Percentiles rank a stretch among this genome's conserved stretches.
Evolutionary conservation across 169 alveolate species (phyloP).

Genomic region (Ichthyophthirius multifiliis): DNA sequence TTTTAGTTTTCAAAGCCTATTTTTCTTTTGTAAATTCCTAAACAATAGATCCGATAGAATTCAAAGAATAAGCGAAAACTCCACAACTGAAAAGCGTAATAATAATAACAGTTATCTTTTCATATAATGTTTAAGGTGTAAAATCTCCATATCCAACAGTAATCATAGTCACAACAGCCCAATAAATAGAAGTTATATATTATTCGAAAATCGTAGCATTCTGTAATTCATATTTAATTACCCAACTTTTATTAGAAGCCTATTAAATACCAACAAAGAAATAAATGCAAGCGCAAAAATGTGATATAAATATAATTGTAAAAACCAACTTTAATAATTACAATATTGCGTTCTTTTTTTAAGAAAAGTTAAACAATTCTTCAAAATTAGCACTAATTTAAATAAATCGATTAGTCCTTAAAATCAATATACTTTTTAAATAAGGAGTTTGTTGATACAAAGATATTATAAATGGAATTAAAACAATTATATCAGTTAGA

Average conservation of each 20-base stretch:
- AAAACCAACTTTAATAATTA: not conserved
- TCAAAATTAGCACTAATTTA: too few species aligned
- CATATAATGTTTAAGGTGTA: constrained; percentile 50
- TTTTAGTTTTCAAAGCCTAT: not conserved
- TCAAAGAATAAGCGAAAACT: constrained; percentile 73
- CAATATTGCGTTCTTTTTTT: too few species aligned
- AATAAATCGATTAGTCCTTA: too few species aligned
- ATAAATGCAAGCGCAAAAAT: not conserved
- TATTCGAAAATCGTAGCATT: not conserved
- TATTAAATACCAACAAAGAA: too few species aligned
- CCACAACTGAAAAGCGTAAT: constrained; percentile 73
- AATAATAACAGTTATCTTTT: constrained; percentile 57
- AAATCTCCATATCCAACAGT: constrained; percentile 73
- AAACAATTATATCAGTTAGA: too few species aligned
- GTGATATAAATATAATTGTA: not conserved
- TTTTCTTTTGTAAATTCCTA: not conserved
- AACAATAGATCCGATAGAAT: constrained; percentile 52
- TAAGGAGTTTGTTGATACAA: too few species aligned
- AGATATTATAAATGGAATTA: too few species aligned
- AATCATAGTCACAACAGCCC: constrained; percentile 42
- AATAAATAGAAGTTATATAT: not conserved
- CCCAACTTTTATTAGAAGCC: not conserved
- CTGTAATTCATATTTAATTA: not conserved
- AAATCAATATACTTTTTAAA: too few species aligned
- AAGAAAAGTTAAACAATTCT: too few species aligned